Evolutionary conservation across 306 rosid species (phyloP).

Genomic region (Cicer arietinum): DNA sequence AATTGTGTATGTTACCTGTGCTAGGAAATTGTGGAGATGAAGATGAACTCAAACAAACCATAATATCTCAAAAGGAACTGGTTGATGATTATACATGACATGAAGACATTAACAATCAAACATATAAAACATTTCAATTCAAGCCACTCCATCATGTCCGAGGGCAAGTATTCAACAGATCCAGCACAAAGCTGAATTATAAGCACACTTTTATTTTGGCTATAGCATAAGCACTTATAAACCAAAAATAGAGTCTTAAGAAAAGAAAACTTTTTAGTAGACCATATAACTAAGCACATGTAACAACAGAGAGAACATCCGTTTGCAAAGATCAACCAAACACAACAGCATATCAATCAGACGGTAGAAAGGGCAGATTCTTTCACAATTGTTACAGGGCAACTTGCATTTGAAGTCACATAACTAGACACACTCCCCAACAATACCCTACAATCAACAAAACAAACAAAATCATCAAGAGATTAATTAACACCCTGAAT

Average conservation of each 20-base stretch:
- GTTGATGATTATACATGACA: slow-evolving; percentile 3
- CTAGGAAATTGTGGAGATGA: not conserved
- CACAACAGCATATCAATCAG: slow-evolving; percentile 43
- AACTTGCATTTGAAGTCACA: slow-evolving; percentile 54
- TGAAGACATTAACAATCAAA: slow-evolving; percentile 14
- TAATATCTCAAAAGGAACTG: not conserved
- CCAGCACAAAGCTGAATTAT: slow-evolving; percentile 40
- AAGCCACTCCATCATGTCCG: not conserved
- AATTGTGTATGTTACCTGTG: not conserved
- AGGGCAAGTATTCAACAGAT: slow-evolving; percentile 23
- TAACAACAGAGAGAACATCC: not conserved
- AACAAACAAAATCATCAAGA: slow-evolving; percentile 26
- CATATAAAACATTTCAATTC: slow-evolving; percentile 18
- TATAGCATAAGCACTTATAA: slow-evolving; percentile 31
- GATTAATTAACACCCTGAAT: slow-evolving; percentile 14
- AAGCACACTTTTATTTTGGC: slow-evolving; percentile 22
- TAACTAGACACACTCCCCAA: slow-evolving; percentile 64
- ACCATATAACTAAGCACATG: slow-evolving; percentile 30
- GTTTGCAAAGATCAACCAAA: slow-evolving; percentile 20
- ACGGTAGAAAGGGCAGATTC: slow-evolving; percentile 34
- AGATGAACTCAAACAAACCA: slow-evolving; percentile 25
- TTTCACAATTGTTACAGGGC: slow-evolving; percentile 61
- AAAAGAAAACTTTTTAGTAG: not conserved
- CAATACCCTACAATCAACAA: slow-evolving; percentile 52
- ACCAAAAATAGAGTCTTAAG: slow-evolving; percentile 7